These are phyloP conservation scores for Linnemannia schmuckeri DNA, from an alignment of 192 early-diverging fungal genomes.

Conservation along the genomic window DNA sequence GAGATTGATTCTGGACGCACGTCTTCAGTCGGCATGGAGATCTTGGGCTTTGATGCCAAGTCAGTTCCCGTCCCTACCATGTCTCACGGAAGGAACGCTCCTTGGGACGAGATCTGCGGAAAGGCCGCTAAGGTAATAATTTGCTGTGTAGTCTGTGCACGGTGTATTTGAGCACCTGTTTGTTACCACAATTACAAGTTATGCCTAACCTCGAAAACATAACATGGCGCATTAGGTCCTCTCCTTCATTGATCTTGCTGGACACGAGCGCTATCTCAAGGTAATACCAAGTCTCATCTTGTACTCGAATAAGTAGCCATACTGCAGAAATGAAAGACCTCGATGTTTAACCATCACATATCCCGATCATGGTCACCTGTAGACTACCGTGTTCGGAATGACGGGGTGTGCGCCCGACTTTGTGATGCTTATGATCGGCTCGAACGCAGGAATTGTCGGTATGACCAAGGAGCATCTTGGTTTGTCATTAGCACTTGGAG, in stretches of 20 bases:
- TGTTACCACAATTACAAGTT: neutral
- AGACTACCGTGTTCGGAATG: constrained; percentile 96
- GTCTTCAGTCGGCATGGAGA: constrained; percentile 90
- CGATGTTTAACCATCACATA: neutral
- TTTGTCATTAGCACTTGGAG: constrained; percentile 84
- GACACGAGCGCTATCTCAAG: constrained; percentile 96
- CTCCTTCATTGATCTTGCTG: constrained; percentile 81
- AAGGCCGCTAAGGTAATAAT: constrained; percentile 79
- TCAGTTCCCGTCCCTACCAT: constrained; percentile 68
- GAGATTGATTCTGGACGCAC: constrained; percentile 93
- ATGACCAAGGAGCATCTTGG: constrained; percentile 97
- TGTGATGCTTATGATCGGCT: constrained; percentile 90
- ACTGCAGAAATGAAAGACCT: neutral
- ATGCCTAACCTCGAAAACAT: neutral
- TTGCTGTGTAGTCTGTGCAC: neutral
- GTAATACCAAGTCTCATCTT: constrained; percentile 14
- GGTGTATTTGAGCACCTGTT: neutral
- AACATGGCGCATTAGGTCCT: constrained; percentile 22
- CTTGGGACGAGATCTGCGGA: constrained; percentile 88
- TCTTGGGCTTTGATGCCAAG: constrained; percentile 88
- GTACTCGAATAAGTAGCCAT: neutral
- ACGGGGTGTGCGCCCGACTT: constrained; percentile 92
- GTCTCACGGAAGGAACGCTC: constrained; percentile 70
- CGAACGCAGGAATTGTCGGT: constrained; percentile 91
- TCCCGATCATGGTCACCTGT: neutral